Percentiles rank a stretch among this genome's conserved stretches.
These are phyloP conservation scores for Xylariales sp. DNA, from an alignment of 2,329 filamentous ascomycete genomes.

Conservation along the genomic window DNA sequence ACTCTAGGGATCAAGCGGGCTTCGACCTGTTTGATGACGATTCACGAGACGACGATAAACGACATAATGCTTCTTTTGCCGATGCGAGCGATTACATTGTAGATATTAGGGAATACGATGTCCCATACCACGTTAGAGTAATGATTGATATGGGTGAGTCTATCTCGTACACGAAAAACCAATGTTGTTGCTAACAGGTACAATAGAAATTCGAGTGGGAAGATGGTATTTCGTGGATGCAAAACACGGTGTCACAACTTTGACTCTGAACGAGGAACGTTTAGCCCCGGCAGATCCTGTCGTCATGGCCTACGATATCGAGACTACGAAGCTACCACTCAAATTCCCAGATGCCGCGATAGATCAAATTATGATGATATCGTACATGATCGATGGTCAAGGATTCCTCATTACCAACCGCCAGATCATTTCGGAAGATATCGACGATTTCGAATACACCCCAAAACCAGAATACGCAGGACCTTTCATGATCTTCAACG, in stretches of 20 bases:
- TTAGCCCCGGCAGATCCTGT: slow-evolving; percentile 90
- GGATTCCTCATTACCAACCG: slow-evolving; percentile 97
- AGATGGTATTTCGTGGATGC: slow-evolving; percentile 97
- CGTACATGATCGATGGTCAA: slow-evolving; percentile 99
- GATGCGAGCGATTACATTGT: slow-evolving; percentile 97
- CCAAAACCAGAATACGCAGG: slow-evolving; percentile 95
- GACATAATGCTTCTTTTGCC: slow-evolving; percentile 67
- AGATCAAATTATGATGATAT: slow-evolving; percentile 99
- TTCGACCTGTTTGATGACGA: slow-evolving; percentile 96
- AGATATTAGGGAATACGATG: slow-evolving; percentile 98
- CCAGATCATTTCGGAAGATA: slow-evolving; percentile 96
- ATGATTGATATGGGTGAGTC: slow-evolving; percentile 81
- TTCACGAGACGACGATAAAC: slow-evolving; percentile 73
- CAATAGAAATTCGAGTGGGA: slow-evolving; percentile 82
- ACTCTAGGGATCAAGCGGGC: slow-evolving; percentile 24
- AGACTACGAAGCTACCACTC: slow-evolving; percentile 90
- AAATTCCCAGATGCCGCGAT: slow-evolving; percentile 95
- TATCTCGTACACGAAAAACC: neutral
- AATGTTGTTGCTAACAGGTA: neutral
- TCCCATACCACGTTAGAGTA: slow-evolving; percentile 98
- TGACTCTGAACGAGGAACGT: slow-evolving; percentile 81
- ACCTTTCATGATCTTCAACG: slow-evolving; percentile 97
- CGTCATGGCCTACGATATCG: slow-evolving; percentile 99
- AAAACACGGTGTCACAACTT: slow-evolving; percentile 82
- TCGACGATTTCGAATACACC: slow-evolving; percentile 96